Evolutionary conservation across 768 basidiomycete species (phyloP), one percentile per base, ranked within the genome.

Genomic region (Leucocoprinus sp.): DNA sequence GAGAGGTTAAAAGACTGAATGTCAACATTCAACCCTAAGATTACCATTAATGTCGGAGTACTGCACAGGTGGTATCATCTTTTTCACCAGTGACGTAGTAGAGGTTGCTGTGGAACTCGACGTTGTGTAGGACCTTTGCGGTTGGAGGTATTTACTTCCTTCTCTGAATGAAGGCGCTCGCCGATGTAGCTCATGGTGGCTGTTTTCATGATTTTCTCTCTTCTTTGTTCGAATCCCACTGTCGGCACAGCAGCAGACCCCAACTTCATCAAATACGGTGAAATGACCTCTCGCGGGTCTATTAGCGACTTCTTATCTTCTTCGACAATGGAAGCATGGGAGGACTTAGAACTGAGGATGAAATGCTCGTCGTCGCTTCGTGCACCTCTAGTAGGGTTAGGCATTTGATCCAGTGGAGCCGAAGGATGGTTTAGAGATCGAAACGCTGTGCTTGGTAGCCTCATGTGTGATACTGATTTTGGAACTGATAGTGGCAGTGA

Each of bases 71-170:
- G 34, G 40, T n/a, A 19, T 12, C n/a, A 17, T 35, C 33, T 27
- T 35, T 11, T 38, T 26, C 18, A 7, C 17, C 21, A 21, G 37
- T 29, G 33, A 41, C 21, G 19, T 22, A 33, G 28, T 17, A 18
- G 37, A 9, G 36, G 15, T 24, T 11, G 31, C 42, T 15, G n/a
- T 19, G 19, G 24, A 26, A 26, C 14, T 26, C 28, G 33, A 15
- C 40, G 34, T 23, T 28, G 33, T 15, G 35, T 21, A 11, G 35
- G 39, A 8, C 31, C 34, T 26, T 35, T 12, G 18, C 40, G 22
- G 14, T 36, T 42, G 40, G 40, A 23, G 46, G 46, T 35, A 36
- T 24, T 19, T 36, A 42, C 21, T 36, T 28, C 34, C 40, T 39
- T 11, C 17, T 18, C 27, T 24, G 46, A 21, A 35, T 22, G 22